A percentile compares a stretch with the other conserved stretches of the same genome.
These are phyloP conservation scores for Fereydounia khargensis DNA, from an alignment of 1,284 basidiomycete genomes.

Conservation along the genomic window DNA sequence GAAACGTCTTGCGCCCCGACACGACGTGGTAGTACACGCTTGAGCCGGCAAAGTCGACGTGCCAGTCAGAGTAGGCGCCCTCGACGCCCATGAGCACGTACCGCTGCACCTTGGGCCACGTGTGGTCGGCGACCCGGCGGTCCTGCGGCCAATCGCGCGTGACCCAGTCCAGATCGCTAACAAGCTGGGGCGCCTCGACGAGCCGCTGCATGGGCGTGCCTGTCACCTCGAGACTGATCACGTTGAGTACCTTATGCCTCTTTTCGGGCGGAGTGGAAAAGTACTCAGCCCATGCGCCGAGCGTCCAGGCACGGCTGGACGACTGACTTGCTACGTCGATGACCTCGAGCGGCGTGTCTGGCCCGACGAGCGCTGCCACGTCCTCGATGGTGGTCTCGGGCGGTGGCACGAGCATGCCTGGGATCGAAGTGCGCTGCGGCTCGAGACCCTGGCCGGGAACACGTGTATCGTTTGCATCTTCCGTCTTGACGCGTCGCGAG, in stretches of 20 bases:
- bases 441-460: constrained; percentile 2
- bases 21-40: constrained; percentile 27
- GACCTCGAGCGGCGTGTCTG: constrained; percentile 42
- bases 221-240: constrained; percentile 82
- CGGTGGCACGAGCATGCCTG: constrained; percentile 74
- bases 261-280: constrained; percentile 66
- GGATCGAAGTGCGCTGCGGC: constrained; percentile 20
- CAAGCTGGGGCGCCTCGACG: constrained; percentile 71
- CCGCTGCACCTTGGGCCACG: constrained; percentile 88
- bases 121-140: constrained; percentile 37
- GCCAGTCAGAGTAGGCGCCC: constrained; percentile 73
- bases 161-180: constrained; percentile 88
- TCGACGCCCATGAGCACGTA: constrained; percentile 90
- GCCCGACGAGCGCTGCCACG: constrained; percentile 72
- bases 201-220: constrained; percentile 72
- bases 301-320: constrained; percentile 66
- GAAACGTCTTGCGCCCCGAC: constrained; percentile 71
- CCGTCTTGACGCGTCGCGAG: too few species aligned
- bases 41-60: constrained; percentile 45
- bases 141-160: constrained; percentile 81
- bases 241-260: constrained; percentile 73
- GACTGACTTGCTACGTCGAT: constrained; percentile 58
- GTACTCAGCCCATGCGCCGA: constrained; percentile 87
- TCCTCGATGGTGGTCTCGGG: constrained; percentile 70
- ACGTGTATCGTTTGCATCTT: not conserved